phyloP scores from a whole-genome alignment of 768 basidiomycete genomes.

The Mrakia hoshinonis region DNA sequence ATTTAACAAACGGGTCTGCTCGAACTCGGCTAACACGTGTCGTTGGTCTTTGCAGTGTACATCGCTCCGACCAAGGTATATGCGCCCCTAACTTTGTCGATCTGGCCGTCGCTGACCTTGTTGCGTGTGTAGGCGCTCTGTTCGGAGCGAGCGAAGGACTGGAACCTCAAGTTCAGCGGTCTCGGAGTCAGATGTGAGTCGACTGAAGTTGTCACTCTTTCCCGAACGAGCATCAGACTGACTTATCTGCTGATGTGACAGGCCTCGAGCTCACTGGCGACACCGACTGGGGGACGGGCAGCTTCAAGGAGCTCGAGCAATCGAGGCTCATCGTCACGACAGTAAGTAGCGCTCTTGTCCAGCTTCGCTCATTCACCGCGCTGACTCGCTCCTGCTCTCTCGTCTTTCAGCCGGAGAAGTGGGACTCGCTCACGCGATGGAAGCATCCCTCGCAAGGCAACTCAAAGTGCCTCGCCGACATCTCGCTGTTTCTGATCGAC shows the following conservation, averaged over 20 bases:
- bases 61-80: conserved; percentile 82
- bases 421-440: conserved; percentile 84
- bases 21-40: not conserved
- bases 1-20: not conserved
- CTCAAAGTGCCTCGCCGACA: conserved; percentile 2
- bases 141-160: conserved; percentile 71
- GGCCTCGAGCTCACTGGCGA: conserved; percentile 91
- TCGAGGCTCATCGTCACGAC: conserved; percentile 79
- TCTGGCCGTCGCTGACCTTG: not conserved
- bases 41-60: conserved; percentile 50
- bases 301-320: conserved; percentile 64
- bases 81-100: not conserved
- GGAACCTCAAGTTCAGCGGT: conserved; percentile 67
- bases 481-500: conserved; percentile 33
- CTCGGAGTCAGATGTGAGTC: conserved; percentile 65
- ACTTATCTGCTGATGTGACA: conserved; percentile 36
- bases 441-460: not conserved
- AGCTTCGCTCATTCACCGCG: conserved; percentile 4
- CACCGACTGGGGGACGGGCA: conserved; percentile 56
- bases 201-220: not conserved
- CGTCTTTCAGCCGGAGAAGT: conserved; percentile 67
- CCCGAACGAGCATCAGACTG: conserved; percentile 2
- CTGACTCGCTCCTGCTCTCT: not conserved
- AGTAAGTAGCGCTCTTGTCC: conserved; percentile 43
- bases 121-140: conserved; percentile 61